phyloP scores from a whole-genome alignment of 1,284 basidiomycete species.

The Pseudozyma pruni region DNA sequence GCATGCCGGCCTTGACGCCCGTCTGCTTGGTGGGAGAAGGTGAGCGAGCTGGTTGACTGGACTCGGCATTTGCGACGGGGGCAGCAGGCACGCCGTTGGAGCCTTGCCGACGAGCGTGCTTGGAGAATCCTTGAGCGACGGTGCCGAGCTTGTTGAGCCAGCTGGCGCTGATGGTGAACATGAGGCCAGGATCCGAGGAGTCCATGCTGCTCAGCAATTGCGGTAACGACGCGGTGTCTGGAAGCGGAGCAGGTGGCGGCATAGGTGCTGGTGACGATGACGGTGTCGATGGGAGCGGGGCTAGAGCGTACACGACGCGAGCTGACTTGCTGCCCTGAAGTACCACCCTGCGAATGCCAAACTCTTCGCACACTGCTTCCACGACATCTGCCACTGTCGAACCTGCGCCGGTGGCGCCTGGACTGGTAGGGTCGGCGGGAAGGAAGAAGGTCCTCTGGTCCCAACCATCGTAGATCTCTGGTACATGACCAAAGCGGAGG shows the following conservation, averaged over 20 bases:
- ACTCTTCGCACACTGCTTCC: conserved; percentile 73
- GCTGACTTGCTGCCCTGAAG: conserved; percentile 66
- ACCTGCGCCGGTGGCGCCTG: conserved; percentile 35
- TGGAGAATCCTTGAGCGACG: conserved; percentile 62
- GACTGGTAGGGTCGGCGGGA: conserved; percentile 32
- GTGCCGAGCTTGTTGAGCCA: conserved; percentile 67
- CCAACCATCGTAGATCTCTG: conserved; percentile 77
- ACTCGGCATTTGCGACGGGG: neutral
- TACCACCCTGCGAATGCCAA: conserved; percentile 75
- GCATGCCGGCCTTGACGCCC: conserved; percentile 29
- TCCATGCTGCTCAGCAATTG: conserved; percentile 23
- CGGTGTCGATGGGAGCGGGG: conserved; percentile 35
- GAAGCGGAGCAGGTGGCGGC: conserved; percentile 48
- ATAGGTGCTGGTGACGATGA: conserved; percentile 39
- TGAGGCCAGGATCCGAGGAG: conserved; percentile 27
- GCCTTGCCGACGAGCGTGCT: conserved; percentile 45
- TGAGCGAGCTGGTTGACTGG: conserved; percentile 8
- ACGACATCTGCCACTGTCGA: conserved; percentile 65
- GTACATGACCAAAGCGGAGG: conserved; percentile 77
- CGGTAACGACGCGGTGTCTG: conserved; percentile 27
- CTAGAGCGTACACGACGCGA: conserved; percentile 63
- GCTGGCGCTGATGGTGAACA: conserved; percentile 64
- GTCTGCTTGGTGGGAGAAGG: conserved; percentile 26
- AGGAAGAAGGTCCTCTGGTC: conserved; percentile 42
- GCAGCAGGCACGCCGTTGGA: conserved; percentile 15